Evolutionary conservation across 768 basidiomycete species (phyloP).

Genomic region (Leccinum arenicola): DNA sequence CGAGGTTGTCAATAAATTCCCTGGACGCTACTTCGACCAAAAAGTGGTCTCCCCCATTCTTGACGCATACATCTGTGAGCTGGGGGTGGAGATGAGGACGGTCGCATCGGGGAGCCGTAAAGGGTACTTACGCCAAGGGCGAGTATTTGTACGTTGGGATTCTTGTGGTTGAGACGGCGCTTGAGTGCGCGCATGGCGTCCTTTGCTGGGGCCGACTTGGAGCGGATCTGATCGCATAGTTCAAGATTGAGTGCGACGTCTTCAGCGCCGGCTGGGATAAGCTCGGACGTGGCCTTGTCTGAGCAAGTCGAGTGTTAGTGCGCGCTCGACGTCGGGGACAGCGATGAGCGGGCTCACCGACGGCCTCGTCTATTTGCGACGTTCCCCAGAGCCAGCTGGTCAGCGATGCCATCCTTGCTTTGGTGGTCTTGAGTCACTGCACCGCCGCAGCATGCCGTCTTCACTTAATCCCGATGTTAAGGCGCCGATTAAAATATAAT

Average conservation of each 20-base stretch:
- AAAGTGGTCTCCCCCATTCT: slow-evolving; percentile 96
- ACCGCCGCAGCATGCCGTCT: slow-evolving; percentile 18
- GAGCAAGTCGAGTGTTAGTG: slow-evolving; percentile 29
- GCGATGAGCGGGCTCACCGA: slow-evolving; percentile 51
- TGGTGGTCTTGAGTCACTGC: slow-evolving; percentile 13
- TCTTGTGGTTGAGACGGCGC: slow-evolving; percentile 85
- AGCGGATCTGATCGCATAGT: slow-evolving; percentile 95
- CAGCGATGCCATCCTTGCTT: slow-evolving; percentile 50
- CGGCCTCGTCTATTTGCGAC: slow-evolving; percentile 77
- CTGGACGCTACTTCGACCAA: slow-evolving; percentile 78
- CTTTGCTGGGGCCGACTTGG: slow-evolving; percentile 81
- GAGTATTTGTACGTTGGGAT: slow-evolving; percentile 91
- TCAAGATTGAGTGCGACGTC: slow-evolving; percentile 94
- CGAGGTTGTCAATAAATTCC: slow-evolving; percentile 92
- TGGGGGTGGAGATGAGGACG: slow-evolving; percentile 29
- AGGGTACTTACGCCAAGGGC: slow-evolving; percentile 68
- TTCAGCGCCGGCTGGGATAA: slow-evolving; percentile 77
- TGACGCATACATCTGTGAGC: slow-evolving; percentile 89
- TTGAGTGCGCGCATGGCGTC: slow-evolving; percentile 88
- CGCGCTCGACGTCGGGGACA: slow-evolving; percentile 6
- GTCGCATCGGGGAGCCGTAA: neutral
- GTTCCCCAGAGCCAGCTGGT: slow-evolving; percentile 78
- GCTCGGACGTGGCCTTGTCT: slow-evolving; percentile 96
- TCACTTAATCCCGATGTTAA: slow-evolving; percentile 17
- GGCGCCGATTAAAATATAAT: slow-evolving; percentile 18